Evolutionary conservation across 768 basidiomycete genomes (phyloP).

Genomic region (Suillus decipiens): DNA sequence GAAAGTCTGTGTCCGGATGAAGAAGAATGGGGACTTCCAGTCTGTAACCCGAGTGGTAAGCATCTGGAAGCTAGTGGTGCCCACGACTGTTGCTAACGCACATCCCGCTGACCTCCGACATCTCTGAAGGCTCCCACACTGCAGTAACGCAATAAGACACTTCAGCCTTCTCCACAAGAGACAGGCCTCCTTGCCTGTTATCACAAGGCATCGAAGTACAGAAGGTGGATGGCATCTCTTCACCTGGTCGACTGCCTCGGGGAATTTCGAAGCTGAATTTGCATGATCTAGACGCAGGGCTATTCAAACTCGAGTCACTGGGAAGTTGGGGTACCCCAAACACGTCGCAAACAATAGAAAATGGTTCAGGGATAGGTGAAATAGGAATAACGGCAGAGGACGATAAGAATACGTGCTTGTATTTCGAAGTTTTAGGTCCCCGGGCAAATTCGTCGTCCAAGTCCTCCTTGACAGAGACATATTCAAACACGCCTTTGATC

Average conservation of each 20-base stretch:
- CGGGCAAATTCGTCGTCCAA: slow-evolving; percentile 22
- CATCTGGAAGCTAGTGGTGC: slow-evolving; percentile 9
- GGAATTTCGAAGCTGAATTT: slow-evolving; percentile 62
- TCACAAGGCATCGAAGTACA: slow-evolving; percentile 37
- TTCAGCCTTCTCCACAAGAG: slow-evolving; percentile 37
- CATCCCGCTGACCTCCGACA: slow-evolving; percentile 46
- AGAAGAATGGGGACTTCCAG: slow-evolving; percentile 66
- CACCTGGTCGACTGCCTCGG: slow-evolving; percentile 45
- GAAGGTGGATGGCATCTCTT: slow-evolving; percentile 66
- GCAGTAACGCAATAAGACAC: slow-evolving; percentile 59
- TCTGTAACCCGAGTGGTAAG: slow-evolving; percentile 34
- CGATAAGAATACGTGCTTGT: slow-evolving; percentile 52
- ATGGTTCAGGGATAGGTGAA: slow-evolving; percentile 26
- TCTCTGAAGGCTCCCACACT: slow-evolving; percentile 56
- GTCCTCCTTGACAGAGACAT: slow-evolving; percentile 32
- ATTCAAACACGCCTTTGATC: slow-evolving; percentile 66
- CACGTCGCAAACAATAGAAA: slow-evolving; percentile 29
- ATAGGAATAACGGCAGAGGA: slow-evolving; percentile 47
- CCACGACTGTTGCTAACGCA: slow-evolving; percentile 35
- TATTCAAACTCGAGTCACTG: slow-evolving; percentile 43
- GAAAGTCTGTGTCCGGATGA: slow-evolving; percentile 60
- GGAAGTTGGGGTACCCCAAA: slow-evolving; percentile 48
- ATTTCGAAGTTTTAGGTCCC: slow-evolving; percentile 23
- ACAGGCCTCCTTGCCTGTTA: slow-evolving; percentile 25
- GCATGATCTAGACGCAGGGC: slow-evolving; percentile 32